Evolutionary conservation across 495 filamentous ascomycete species (phyloP), one percentile per base, ranked within the genome.

Genomic region (Aspergillus panamensis): DNA sequence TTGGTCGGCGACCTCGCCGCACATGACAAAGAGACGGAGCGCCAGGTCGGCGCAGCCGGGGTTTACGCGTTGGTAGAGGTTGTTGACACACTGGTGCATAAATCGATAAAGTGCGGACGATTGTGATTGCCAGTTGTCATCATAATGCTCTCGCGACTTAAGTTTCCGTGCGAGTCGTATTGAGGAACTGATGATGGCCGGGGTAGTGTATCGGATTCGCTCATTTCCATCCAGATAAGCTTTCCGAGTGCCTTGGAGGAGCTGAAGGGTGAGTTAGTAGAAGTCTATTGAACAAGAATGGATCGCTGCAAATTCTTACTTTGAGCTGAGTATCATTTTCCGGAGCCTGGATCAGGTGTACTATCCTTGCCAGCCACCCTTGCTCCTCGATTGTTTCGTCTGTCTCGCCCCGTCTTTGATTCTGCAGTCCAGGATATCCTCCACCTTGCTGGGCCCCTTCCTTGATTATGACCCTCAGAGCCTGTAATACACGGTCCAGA

Each of bases 381-480:
- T 98, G 94, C 72, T 97, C 94, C 71, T 97, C 92, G 59, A 97
- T 84, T 0, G 93, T 97, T 72, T 98, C 94, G 40, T 97, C 95
- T 1, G 95, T 97, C 62, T 95, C 88, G 48, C 76, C 87, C 66
- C 81, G 87, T 72, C 73, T 74, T 53, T 85, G 82, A 2, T 81
- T 67, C 50, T 88, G 86, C 29, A 86, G 82, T 6, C 90, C 91
- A 10, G 91, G 89, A 65, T 96, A 96, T 25, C 90, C 90, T 43
- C 81, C 80, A 14, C 90, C 85, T 54, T 92, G 86, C 61, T 96
- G 93, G 14, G 86, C 84, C 7, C 93, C 94, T 70, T 97, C 95
- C 57, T 88, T 93, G 65, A 98, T 96, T 42, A 98, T 71, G 1
- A 97, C 95, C 57, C 87, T 87, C 29, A 95, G 77, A 21, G 94